Conservation (phyloP, 345 rosid species). For the Gossypium anomalum region DNA sequence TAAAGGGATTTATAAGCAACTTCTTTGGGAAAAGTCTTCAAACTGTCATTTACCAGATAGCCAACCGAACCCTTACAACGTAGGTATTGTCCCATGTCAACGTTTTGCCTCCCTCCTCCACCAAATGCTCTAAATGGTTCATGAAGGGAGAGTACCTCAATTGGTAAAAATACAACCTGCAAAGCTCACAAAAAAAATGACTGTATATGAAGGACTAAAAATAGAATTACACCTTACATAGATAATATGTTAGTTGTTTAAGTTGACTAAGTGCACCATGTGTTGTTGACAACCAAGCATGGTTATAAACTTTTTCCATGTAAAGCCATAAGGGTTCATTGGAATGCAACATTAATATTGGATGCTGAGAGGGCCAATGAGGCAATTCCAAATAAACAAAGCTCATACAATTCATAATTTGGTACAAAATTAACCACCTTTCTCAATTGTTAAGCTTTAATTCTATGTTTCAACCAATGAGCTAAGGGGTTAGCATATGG, state of each 20-base stretch:
- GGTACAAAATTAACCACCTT: background rate
- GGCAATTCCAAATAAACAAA: background rate
- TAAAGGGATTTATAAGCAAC: no score
- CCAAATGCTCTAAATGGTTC: no score
- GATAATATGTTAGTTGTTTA: background rate
- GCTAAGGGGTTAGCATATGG: background rate
- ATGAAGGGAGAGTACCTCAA: no score
- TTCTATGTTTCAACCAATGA: slow-evolving; percentile 11
- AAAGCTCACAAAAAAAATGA: no score
- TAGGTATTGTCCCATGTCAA: no score
- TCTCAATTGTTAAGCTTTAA: background rate
- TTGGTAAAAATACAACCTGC: no score
- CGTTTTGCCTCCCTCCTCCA: no score
- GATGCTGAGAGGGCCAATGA: background rate
- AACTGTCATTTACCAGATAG: no score
- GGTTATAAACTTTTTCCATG: background rate
- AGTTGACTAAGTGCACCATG: slow-evolving; percentile 8
- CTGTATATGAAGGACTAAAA: background rate
- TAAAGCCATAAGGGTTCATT: slow-evolving; percentile 1
- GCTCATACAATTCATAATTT: background rate
- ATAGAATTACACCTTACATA: background rate
- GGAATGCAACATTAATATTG: background rate
- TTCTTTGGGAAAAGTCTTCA: no score
- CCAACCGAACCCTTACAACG: no score
- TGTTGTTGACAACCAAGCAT: background rate